Percentiles rank a stretch among this genome's conserved stretches.
Conservation (phyloP, 2,329 filamentous ascomycete species). For the Phialocephala sp. region DNA sequence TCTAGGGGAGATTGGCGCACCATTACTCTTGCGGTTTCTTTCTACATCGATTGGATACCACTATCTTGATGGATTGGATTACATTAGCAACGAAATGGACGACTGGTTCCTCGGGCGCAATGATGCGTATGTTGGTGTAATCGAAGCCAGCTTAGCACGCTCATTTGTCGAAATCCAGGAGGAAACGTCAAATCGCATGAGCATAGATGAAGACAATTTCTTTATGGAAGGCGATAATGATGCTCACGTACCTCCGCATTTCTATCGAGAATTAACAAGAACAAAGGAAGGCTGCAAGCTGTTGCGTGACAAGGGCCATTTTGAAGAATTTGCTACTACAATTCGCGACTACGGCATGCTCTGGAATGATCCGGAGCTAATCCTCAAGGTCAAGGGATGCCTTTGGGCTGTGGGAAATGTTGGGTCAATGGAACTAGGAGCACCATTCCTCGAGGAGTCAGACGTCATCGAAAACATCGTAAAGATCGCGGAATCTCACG, state of each 20-base stretch:
- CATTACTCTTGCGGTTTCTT: slow-evolving; percentile 87
- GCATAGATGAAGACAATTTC: slow-evolving; percentile 48
- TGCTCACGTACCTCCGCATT: slow-evolving; percentile 83
- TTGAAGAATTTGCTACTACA: slow-evolving; percentile 88
- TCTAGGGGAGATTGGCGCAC: slow-evolving; percentile 93
- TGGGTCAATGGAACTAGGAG: slow-evolving; percentile 95
- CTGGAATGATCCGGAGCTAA: slow-evolving; percentile 80
- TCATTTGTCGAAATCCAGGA: slow-evolving; percentile 66
- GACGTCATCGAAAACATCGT: slow-evolving; percentile 90
- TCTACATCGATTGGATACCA: slow-evolving; percentile 98
- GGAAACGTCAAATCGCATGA: slow-evolving; percentile 43
- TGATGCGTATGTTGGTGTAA: slow-evolving; percentile 91
- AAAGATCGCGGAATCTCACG: slow-evolving; percentile 83
- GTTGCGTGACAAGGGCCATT: slow-evolving; percentile 91
- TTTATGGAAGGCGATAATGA: slow-evolving; percentile 52
- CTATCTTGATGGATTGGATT: slow-evolving; percentile 94
- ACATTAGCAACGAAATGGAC: slow-evolving; percentile 99
- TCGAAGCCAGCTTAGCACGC: slow-evolving; percentile 92
- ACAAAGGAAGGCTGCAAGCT: slow-evolving; percentile 92
- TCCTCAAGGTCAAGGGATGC: slow-evolving; percentile 95
- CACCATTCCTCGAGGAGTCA: slow-evolving; percentile 87
- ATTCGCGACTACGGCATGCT: slow-evolving; percentile 89
- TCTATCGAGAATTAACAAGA: slow-evolving; percentile 92
- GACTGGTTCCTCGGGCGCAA: slow-evolving; percentile 99
- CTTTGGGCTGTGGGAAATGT: slow-evolving; percentile 98